Conservation (phyloP, 495 filamentous ascomycete genomes). For the Ramalina intermedia region DNA sequence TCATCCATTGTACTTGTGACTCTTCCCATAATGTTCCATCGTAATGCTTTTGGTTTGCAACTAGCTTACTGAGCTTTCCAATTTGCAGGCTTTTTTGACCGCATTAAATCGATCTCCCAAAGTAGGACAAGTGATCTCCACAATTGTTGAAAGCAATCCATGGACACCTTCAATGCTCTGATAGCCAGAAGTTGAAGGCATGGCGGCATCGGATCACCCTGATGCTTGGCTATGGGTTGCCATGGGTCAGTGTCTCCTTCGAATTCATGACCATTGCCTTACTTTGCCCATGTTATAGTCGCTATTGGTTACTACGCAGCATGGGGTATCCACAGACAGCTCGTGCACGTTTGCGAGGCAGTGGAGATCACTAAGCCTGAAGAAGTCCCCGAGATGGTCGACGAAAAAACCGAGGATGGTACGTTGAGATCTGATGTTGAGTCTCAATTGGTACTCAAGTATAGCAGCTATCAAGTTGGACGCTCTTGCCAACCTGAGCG, state of each 20-base stretch:
- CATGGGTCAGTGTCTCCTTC: conserved; percentile 5
- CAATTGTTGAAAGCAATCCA: too few relatives aligned
- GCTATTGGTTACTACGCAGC: conserved; percentile 32
- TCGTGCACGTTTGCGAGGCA: conserved; percentile 31
- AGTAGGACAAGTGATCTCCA: too few relatives aligned
- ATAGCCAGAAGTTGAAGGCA: background rate
- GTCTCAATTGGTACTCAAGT: background rate
- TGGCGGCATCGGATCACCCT: background rate
- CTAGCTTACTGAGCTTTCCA: too few relatives aligned
- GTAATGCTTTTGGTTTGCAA: too few relatives aligned
- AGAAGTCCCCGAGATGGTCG: conserved; percentile 30
- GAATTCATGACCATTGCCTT: background rate
- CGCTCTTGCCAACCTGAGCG: conserved; percentile 33
- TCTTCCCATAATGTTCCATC: too few relatives aligned
- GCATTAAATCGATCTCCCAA: too few relatives aligned
- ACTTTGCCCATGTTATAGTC: conserved; percentile 18
- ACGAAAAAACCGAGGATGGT: conserved; percentile 36
- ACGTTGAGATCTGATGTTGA: background rate
- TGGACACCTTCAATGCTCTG: too few relatives aligned
- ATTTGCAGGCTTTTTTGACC: too few relatives aligned
- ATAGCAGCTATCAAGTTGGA: conserved; percentile 33
- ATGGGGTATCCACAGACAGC: conserved; percentile 30
- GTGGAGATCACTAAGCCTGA: conserved; percentile 35
- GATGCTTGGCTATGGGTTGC: conserved; percentile 11
- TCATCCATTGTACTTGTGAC: too few relatives aligned